Conservation (phyloP, 805 yeast genomes). For the Nakazawaea siamensis region DNA sequence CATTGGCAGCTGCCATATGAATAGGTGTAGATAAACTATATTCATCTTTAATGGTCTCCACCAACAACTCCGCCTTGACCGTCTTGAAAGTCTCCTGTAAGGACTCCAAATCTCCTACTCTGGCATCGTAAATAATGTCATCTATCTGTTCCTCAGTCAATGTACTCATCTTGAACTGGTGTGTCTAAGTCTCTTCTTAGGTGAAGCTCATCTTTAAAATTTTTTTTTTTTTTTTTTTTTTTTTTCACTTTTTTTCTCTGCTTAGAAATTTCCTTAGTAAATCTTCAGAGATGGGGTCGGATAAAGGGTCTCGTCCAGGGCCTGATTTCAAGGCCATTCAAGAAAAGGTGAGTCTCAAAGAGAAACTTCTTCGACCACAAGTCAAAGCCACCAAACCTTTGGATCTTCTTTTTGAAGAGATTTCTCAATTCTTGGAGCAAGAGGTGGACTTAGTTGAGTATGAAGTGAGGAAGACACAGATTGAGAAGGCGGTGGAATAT, state of each 20-base stretch:
- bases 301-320: neutral
- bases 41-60: slow-evolving; percentile 49
- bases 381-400: slow-evolving; percentile 22
- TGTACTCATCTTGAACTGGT: too few species aligned
- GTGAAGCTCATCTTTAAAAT: too few species aligned
- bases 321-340: slow-evolving; percentile 3
- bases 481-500: slow-evolving; percentile 26
- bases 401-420: slow-evolving; percentile 22
- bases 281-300: neutral
- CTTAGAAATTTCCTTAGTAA: too few species aligned
- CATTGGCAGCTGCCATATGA: slow-evolving; percentile 96
- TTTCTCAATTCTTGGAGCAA: slow-evolving; percentile 14
- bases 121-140: slow-evolving; percentile 71
- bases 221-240: too few species aligned
- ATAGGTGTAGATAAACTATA: slow-evolving; percentile 64
- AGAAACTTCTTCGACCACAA: slow-evolving; percentile 17
- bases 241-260: too few species aligned
- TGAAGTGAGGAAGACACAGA: neutral
- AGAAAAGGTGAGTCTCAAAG: slow-evolving; percentile 10
- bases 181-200: too few species aligned
- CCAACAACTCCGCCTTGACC: slow-evolving; percentile 32
- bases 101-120: slow-evolving; percentile 81
- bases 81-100: slow-evolving; percentile 58
- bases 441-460: neutral
- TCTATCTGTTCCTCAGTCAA: slow-evolving; percentile 74